phyloP scores from a whole-genome alignment of 306 rosid species.

The Cercis canadensis region DNA sequence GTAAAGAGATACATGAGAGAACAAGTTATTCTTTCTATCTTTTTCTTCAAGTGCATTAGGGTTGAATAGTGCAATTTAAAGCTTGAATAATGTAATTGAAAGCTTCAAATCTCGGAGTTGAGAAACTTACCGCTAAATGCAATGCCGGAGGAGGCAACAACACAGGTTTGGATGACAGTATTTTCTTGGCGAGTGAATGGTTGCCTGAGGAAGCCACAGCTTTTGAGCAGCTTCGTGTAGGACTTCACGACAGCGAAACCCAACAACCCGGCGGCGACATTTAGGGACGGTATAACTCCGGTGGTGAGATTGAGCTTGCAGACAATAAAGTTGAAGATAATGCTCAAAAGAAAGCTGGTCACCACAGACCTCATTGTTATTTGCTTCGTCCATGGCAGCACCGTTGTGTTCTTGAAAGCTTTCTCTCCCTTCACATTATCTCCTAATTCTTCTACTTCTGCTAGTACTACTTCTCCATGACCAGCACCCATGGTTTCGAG shows the following conservation, averaged over 20 bases:
- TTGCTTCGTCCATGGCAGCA: conserved; percentile 68
- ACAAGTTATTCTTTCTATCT: too few relatives aligned
- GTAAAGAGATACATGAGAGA: too few relatives aligned
- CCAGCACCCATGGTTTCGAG: too few relatives aligned
- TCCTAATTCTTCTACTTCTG: background rate
- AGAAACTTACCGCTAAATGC: too few relatives aligned
- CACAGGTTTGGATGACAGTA: too few relatives aligned
- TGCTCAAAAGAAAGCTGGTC: conserved; percentile 59
- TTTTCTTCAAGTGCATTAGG: too few relatives aligned
- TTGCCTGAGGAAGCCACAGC: conserved; percentile 47
- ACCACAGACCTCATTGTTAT: conserved; percentile 59
- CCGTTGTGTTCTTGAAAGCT: conserved; percentile 46
- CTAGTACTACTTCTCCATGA: background rate
- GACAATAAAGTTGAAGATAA: conserved; percentile 65
- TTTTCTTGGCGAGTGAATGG: too few relatives aligned
- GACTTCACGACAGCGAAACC: conserved; percentile 65
- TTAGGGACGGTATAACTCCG: conserved; percentile 76
- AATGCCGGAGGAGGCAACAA: too few relatives aligned
- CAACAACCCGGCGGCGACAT: conserved; percentile 72
- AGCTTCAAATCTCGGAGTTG: too few relatives aligned
- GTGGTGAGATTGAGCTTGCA: conserved; percentile 78
- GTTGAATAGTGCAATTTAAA: too few relatives aligned
- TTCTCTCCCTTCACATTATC: conserved; percentile 47
- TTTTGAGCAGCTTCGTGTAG: conserved; percentile 50
- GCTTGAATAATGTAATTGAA: too few relatives aligned